Conservation (phyloP, 2,329 filamentous ascomycete species). For the Epichloe typhina region DNA sequence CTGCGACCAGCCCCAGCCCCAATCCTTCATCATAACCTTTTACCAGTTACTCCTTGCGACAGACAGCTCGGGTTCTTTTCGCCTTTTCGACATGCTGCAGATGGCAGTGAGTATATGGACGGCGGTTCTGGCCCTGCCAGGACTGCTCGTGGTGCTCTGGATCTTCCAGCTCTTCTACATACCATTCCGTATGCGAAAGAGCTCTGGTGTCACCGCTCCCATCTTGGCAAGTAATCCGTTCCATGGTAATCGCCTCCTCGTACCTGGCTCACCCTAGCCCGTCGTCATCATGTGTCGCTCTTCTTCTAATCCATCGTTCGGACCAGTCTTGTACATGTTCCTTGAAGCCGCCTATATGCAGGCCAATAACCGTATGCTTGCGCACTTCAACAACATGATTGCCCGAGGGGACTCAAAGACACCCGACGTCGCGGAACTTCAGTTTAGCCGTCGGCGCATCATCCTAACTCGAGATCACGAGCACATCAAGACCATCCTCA, state of each 20-base stretch:
- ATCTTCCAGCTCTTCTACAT: conserved; percentile 2
- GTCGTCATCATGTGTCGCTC: too few relatives aligned
- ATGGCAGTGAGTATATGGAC: background rate
- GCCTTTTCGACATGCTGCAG: too few relatives aligned
- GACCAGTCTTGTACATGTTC: conserved; percentile 1
- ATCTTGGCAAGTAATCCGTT: conserved; percentile 5
- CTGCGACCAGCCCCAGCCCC: too few relatives aligned
- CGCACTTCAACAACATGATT: background rate
- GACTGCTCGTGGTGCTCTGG: conserved; percentile 3
- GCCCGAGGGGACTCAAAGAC: background rate
- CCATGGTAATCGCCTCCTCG: background rate
- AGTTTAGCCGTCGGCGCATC: conserved; percentile 40
- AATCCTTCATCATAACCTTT: too few relatives aligned
- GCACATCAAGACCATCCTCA: conserved; percentile 80
- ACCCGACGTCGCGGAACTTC: conserved; percentile 33
- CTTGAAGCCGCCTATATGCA: conserved; percentile 4
- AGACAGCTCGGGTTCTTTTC: too few relatives aligned
- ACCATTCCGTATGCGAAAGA: conserved; percentile 5
- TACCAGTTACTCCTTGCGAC: too few relatives aligned
- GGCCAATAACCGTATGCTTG: conserved; percentile 1
- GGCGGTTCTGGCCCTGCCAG: conserved; percentile 6
- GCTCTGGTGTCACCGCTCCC: conserved; percentile 6
- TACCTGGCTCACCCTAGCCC: too few relatives aligned
- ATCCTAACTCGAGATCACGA: conserved; percentile 72
- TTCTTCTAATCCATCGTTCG: too few relatives aligned